Evolutionary conservation across 495 filamentous ascomycete species (phyloP).

Genomic region (Xylaria intraflava): DNA sequence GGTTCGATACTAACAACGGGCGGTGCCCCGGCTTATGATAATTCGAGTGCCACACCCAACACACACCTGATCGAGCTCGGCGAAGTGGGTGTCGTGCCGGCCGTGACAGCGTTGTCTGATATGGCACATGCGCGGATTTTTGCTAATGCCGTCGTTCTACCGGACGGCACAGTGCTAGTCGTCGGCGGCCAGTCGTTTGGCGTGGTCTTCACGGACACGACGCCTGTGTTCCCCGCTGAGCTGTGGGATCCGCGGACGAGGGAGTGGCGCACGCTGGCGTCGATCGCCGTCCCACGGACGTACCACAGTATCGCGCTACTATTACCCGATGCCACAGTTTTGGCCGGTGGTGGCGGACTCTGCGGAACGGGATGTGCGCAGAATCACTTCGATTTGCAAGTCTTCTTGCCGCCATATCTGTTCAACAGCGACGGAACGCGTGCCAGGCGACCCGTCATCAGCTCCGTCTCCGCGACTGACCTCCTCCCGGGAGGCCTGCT

Average conservation of each 20-base stretch:
- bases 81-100: conserved; percentile 17
- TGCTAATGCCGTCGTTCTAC: conserved; percentile 51
- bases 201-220: conserved; percentile 45
- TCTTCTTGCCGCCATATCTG: conserved; percentile 53
- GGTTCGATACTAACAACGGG: conserved; percentile 52
- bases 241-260: conserved; percentile 42
- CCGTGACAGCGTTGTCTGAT: conserved; percentile 25
- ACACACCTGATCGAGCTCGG: conserved; percentile 47
- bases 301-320: conserved; percentile 54
- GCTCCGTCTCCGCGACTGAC: conserved; percentile 15
- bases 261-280: conserved; percentile 34
- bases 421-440: conserved; percentile 35
- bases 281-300: conserved; percentile 40
- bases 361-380: conserved; percentile 42
- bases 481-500: conserved; percentile 30
- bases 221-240: conserved; percentile 40
- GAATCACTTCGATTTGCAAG: conserved; percentile 54
- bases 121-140: conserved; percentile 46
- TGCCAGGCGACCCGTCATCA: conserved; percentile 34
- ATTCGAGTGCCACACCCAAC: conserved; percentile 31
- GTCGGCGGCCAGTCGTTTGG: conserved; percentile 46
- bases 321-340: conserved; percentile 49
- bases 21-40: conserved; percentile 42
- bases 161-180: conserved; percentile 51
- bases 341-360: conserved; percentile 52